phyloP scores from a whole-genome alignment of 257 asterid species.

The Nemophila menziesii region DNA sequence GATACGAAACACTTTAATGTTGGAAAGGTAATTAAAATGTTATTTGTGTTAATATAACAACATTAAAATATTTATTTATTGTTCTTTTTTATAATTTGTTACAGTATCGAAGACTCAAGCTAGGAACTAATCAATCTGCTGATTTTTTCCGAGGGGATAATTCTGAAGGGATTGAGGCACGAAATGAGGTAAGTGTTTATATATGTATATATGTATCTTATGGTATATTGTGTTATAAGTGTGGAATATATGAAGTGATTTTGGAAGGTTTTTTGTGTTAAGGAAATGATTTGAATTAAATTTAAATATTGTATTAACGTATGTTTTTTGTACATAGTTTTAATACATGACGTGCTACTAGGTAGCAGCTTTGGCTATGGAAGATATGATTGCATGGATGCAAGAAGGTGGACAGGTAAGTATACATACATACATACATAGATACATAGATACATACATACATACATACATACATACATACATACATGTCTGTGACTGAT shows the following conservation, averaged over 20 bases:
- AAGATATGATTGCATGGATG: constrained; percentile 99
- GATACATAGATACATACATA: no score
- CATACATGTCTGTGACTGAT: no score
- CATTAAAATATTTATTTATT: constrained; percentile 1
- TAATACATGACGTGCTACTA: constrained; percentile 72
- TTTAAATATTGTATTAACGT: constrained; percentile 31
- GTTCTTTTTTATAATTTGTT: constrained; percentile 12
- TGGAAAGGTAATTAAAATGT: constrained; percentile 58
- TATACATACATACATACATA: no score
- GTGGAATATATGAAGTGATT: no score
- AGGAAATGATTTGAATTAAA: constrained; percentile 12
- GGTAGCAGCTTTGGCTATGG: constrained; percentile 99
- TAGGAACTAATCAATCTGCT: constrained; percentile 92
- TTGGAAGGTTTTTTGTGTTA: background rate
- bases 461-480: no score
- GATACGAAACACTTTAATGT: constrained; percentile 98
- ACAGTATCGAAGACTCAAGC: constrained; percentile 97
- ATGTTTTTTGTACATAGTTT: constrained; percentile 58
- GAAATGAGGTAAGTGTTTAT: constrained; percentile 68
- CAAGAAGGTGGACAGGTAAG: constrained; percentile 99
- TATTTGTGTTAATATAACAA: constrained; percentile 9
- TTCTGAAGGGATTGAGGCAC: constrained; percentile 95
- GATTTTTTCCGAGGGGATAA: constrained; percentile 96
- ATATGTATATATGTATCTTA: background rate
- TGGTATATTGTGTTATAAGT: background rate